Base-by-base conservation (phyloP, 2,329 filamentous ascomycete species). In the Parafenestella ontariensis region DNA sequence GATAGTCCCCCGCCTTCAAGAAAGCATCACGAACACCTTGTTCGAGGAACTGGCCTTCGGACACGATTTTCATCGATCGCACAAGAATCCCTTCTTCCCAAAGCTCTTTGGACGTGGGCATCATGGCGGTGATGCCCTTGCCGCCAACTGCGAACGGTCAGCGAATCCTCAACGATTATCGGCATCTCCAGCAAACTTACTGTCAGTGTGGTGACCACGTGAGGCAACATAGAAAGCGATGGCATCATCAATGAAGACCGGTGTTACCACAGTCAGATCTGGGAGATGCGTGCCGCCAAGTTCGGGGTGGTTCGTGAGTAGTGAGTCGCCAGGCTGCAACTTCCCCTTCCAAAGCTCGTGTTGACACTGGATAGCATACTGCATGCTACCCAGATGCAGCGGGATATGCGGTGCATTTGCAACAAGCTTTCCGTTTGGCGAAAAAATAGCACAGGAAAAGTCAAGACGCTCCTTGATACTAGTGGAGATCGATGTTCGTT, bases 171-270 rank as follows among this genome's bases (percentile, higher is more conserved):
- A 31, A 31, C 24, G 24, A 26, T 5, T 26, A 13, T 3, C 15
- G 3, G 11, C 7, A 3, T 31, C 28, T 11, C 3, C 28, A 3
- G 7, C 28, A 31, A 31, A 13, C 28, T 31, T 31, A 31, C 28
- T 31, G 37, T 59, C 53, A 9, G 57, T 42, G 49, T 78, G 77
- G 46, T 78, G 74, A n/a, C 75, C 76, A n/a, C 77, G 64, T 11
- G 69, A 73, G 0, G 77, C 77, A 13, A 74, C 71, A 31, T 76
- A 79, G 74, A 92, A 92, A 47, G 91, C 81, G 52, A 92, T 91
- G 15, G 87, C 83, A 48, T 87, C 33, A 5, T 36, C 33, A 5
- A 5, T 5, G 1, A 78, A 79, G 1, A 78, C 72, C 11, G 77
- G 77, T 1, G 76, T 78, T 1, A 78, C 72, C 4, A 79, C 74